Base-by-base conservation (phyloP, 352 stramenopile genomes). In the Globisporangium cystogenes region DNA sequence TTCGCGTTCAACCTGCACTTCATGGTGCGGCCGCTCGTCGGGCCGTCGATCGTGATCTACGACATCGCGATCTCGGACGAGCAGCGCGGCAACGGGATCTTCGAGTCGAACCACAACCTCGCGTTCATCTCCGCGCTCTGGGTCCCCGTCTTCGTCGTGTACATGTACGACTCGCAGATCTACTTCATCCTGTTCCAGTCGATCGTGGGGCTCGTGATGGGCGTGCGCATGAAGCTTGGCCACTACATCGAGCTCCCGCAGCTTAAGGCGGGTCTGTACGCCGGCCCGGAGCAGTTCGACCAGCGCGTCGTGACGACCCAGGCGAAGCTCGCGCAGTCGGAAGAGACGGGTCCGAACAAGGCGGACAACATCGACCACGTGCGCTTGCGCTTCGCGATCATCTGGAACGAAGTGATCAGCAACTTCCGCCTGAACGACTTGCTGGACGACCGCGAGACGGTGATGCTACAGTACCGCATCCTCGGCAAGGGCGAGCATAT, bases 321-420 rank as follows among this genome's bases (percentile, higher is more conserved):
- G 14, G 68, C 75, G 4, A 83, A 79, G 51, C 75, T 68, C 14
- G 57, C 51, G 0, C 72, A 61, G 40, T 41, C 48, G 15, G 59
- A 51, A 2, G 21, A 35, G 0, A 36, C 29, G 2, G 44, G 20
- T 24, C 31, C 39, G 14, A 37, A 50, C 1, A 49, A 60, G 7
- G 55, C 41, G 15, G 54, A 53, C 23, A 33, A 20, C 4, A 49
- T 52, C 11, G 78, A 90, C 46, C 74, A 82, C 37, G 64, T 90
- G 16, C 76, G 69, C 2, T 53, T 93, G 39, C 85, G 82, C 18
- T 93, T 93, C 55, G 81, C 81, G 0, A 87, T 95, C 44, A 83
- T 94, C 27, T 94, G 83, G 83, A 94, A 94, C 61, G 79, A 94
- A 62, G 74, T 91, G 42, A 79, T 94, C 24, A 87, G 83, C 53